phyloP scores from a whole-genome alignment of 805 yeast species.

The Citeromyces nyonsensis region DNA sequence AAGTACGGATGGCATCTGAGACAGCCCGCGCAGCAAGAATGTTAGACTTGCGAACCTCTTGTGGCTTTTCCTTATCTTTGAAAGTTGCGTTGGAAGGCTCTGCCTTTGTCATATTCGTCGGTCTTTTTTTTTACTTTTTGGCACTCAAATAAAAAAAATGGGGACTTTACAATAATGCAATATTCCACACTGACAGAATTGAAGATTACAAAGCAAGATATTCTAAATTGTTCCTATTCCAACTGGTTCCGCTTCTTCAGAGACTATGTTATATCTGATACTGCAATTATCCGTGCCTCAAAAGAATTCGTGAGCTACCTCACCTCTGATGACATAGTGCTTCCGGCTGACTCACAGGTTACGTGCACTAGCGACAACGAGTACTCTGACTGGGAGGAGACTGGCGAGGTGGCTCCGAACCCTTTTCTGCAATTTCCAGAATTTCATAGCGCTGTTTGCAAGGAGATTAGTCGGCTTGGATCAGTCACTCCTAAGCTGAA shows the following conservation, averaged over 20 bases:
- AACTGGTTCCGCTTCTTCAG: constrained; percentile 43
- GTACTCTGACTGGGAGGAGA: constrained; percentile 63
- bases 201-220: constrained; percentile 18
- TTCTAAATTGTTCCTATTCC: constrained; percentile 37
- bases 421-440: constrained; percentile 39
- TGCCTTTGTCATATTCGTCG: background rate
- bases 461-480: constrained; percentile 30
- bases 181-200: constrained; percentile 9
- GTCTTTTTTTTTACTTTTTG: background rate
- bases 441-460: constrained; percentile 37
- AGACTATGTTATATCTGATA: constrained; percentile 25
- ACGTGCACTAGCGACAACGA: constrained; percentile 39
- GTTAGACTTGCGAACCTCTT: constrained; percentile 80
- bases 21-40: constrained; percentile 90
- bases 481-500: constrained; percentile 78
- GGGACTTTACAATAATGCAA: background rate
- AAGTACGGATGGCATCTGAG: constrained; percentile 88
- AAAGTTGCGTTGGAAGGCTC: constrained; percentile 71
- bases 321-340: constrained; percentile 48
- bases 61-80: constrained; percentile 88
- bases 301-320: constrained; percentile 41
- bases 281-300: constrained; percentile 39
- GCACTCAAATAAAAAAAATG: background rate
- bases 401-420: constrained; percentile 13
- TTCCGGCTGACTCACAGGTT: constrained; percentile 29